Conservation (phyloP, 192 early-diverging fungal genomes). For the Phlyctochytrium arcticum region DNA sequence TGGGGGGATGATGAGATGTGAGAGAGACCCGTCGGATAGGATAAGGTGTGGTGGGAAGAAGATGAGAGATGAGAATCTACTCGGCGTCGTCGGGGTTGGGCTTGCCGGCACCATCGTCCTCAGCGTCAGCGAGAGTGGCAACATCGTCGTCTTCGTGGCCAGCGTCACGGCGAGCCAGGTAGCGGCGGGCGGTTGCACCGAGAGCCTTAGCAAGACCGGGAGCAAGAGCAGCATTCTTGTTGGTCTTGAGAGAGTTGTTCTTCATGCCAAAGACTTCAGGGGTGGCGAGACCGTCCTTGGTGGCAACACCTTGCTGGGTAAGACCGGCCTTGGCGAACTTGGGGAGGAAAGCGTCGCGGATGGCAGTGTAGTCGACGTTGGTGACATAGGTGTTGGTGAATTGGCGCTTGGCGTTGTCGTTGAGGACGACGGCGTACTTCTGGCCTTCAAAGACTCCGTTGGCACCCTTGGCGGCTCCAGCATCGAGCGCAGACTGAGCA, state of each 20-base stretch:
- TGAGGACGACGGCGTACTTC: conserved; percentile 25
- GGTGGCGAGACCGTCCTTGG: conserved; percentile 18
- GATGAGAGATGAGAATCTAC: too few species aligned
- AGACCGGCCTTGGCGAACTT: conserved; percentile 27
- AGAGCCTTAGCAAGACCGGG: neutral
- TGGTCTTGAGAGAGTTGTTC: conserved; percentile 12
- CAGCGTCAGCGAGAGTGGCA: too few species aligned
- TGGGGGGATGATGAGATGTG: too few species aligned
- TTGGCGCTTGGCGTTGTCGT: conserved; percentile 29
- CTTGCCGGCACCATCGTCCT: neutral
- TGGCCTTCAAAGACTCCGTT: conserved; percentile 19
- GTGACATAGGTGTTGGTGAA: conserved; percentile 35
- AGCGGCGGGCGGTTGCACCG: neutral
- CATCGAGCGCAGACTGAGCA: conserved; percentile 20
- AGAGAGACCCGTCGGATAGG: too few species aligned
- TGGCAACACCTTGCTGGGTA: conserved; percentile 20
- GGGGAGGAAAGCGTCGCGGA: conserved; percentile 12
- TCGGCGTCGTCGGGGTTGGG: conserved; percentile 20
- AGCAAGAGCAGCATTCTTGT: conserved; percentile 4
- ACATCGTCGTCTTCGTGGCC: conserved; percentile 2
- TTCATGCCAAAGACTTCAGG: conserved; percentile 11
- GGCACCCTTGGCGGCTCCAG: neutral
- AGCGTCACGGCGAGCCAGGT: conserved; percentile 13
- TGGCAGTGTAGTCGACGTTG: conserved; percentile 28
- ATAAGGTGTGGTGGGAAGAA: too few species aligned